phyloP scores from a whole-genome alignment of 1,284 basidiomycete species.

The Rhodotorula sp. region DNA sequence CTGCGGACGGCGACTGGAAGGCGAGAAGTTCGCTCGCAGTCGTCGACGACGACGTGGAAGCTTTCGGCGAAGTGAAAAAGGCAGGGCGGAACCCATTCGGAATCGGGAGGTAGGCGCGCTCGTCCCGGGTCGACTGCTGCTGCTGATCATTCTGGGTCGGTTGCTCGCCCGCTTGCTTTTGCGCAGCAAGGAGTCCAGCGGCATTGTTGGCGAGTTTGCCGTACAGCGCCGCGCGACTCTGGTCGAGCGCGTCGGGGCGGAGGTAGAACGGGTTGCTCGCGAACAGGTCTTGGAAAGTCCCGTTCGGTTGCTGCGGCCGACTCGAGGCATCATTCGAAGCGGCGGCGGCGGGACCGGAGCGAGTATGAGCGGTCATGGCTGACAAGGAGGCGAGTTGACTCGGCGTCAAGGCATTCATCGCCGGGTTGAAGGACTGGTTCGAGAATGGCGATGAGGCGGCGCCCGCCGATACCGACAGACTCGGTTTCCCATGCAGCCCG shows the following conservation, averaged over 20 bases:
- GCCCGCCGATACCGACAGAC: neutral
- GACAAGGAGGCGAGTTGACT: constrained; percentile 32
- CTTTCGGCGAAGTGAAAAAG: constrained; percentile 35
- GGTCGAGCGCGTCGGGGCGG: constrained; percentile 37
- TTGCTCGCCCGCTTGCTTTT: constrained; percentile 21
- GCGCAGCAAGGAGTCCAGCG: constrained; percentile 35
- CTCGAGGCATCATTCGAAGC: neutral
- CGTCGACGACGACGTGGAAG: constrained; percentile 1
- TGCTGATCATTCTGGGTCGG: neutral
- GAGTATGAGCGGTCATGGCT: constrained; percentile 32
- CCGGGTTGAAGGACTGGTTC: constrained; percentile 41
- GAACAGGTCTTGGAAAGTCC: constrained; percentile 42
- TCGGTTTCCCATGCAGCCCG: constrained; percentile 25
- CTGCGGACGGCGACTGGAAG: constrained; percentile 26
- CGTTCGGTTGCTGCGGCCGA: constrained; percentile 2
- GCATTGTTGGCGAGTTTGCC: constrained; percentile 43
- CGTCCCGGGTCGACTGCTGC: neutral
- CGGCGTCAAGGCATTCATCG: constrained; percentile 36
- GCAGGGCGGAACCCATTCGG: constrained; percentile 40
- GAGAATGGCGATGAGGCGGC: constrained; percentile 4
- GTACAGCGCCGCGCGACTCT: constrained; percentile 42
- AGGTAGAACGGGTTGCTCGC: constrained; percentile 42
- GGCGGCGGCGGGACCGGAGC: constrained; percentile 2
- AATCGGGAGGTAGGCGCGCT: constrained; percentile 15
- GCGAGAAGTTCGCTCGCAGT: constrained; percentile 25